Evolutionary conservation across 176 grass and related monocot genomes (phyloP), one percentile per base, ranked within the genome.

Genomic region (Musa schizocarpa): DNA sequence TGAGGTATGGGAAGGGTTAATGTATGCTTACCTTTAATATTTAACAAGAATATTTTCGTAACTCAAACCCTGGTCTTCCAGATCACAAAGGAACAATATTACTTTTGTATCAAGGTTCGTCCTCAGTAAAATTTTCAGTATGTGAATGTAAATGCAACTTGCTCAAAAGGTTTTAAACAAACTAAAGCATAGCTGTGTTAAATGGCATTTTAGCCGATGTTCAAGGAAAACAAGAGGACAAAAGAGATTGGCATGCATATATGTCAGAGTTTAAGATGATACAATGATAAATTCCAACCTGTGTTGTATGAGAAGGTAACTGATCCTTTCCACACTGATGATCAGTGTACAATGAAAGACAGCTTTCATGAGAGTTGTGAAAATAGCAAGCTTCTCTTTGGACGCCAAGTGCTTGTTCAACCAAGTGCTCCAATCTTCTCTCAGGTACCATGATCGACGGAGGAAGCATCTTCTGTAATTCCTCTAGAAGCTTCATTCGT

Each of bases 271-370:
- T 53, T 6, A n/a, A 83, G 74, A 74, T 80, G 77, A 21, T 54
- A 56, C 55, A 50, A 72, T 61, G 48, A 65, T 71, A 50, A 79
- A 51, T 70, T 82, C 52, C 69, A 71, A 92, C 93, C 87, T 96
- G 93, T 50, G 74, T 52, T 2, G 89, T 86, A 21, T 79, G 73
- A 82, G 83, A 88, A 51, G 93, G 93, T 82, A 96, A 81, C 61
- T 96, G 93, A 63, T 96, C 89, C 76, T 86, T 92, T 50, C 85
- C 89, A 65, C 93, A 96, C 11, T 82, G 82, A 85, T 96, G 93
- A 71, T 96, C 93, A 59, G 61, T 76, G 74, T 88, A 96, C 53
- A 96, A 89, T 54, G 89, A 92, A 54, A 96, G 79, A 9, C 55
- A 74, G 43, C 80, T 79, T 83, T 89, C 93, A 59, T 79, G 52